Conservation (phyloP, 805 yeast genomes). For the Sugiyamaella chiloensis region DNA sequence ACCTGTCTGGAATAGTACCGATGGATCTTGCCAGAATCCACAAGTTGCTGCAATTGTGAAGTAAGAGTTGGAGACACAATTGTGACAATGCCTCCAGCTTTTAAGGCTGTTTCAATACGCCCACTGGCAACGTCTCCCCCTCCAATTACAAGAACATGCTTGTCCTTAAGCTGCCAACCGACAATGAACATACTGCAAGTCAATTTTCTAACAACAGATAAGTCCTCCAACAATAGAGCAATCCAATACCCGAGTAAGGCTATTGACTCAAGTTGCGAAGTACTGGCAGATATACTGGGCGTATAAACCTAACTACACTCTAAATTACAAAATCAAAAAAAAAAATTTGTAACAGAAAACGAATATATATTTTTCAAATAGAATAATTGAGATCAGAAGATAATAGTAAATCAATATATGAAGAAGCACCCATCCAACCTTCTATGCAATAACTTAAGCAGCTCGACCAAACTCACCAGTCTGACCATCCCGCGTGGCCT, state of each 20-base stretch:
- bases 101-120: conserved; percentile 60
- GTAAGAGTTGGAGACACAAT: conserved; percentile 50
- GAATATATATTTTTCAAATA: no score
- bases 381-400: no score
- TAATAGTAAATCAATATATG: no score
- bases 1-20: conserved; percentile 13
- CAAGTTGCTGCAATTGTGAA: conserved; percentile 51
- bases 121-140: conserved; percentile 67
- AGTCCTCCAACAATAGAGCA: not conserved
- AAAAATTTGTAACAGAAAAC: no score
- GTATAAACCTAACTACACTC: no score
- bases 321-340: no score
- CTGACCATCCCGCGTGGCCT: conserved; percentile 45
- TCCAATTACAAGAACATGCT: conserved; percentile 70
- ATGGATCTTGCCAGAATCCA: not conserved
- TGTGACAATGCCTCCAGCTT: conserved; percentile 68
- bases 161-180: conserved; percentile 34
- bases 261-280: no score
- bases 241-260: no score
- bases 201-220: not conserved
- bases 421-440: no score
- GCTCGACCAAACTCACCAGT: conserved; percentile 58
- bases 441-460: conserved; percentile 33
- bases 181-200: conserved; percentile 11
- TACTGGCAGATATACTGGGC: no score